Base-by-base conservation (phyloP, 192 early-diverging fungal species). In the Linnemannia hyalina region DNA sequence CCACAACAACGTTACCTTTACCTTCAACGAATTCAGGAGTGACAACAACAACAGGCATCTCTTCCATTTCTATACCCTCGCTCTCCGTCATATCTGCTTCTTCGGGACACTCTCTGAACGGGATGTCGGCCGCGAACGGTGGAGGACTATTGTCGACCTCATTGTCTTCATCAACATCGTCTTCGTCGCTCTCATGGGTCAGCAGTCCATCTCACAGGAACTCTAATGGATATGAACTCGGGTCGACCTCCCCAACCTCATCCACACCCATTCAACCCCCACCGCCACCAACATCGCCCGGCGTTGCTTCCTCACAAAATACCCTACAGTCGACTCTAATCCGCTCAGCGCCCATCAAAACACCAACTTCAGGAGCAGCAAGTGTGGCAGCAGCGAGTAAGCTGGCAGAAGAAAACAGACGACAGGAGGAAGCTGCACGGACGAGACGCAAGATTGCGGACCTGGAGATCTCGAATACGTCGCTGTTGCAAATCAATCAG, bases 401-500 rank as follows among this genome's bases (percentile, higher is more conserved):
- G 23, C 49, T 57, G 15, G 82, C 76, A 70, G 82, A 78, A 32
- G 82, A 86, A 35, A 86, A 70, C 44, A 44, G 84, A n/a, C 54
- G 80, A 42, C 20, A 55, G 26, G 84, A 77, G 15, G 84, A 86
- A 40, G 84, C 79, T 18, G 84, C 84, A 9, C 52, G 84, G 20
- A 86, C 81, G 38, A 69, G 84, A 4, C 80, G 86, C 29, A 82
- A 91, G 88, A 90, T 92, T 82, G 83, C 78, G 38, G 91, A 92
- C 85, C 88, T 92, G 47, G 92, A 93, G 78, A 91, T 93, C 36
- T 92, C 92, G 2, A 93, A 91, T 38, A 71, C 89, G 23, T 91
- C 90, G 36, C 73, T 93, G 13, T 76, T 91, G 13, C 85, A 87
- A 41, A 77, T 92, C 47, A 93, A 93, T 75, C 80, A 88, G 38